Percentiles rank a stretch among this genome's conserved stretches.
Conservation (phyloP, 2,329 filamentous ascomycete genomes). For the Fusarium sarcochroum region DNA sequence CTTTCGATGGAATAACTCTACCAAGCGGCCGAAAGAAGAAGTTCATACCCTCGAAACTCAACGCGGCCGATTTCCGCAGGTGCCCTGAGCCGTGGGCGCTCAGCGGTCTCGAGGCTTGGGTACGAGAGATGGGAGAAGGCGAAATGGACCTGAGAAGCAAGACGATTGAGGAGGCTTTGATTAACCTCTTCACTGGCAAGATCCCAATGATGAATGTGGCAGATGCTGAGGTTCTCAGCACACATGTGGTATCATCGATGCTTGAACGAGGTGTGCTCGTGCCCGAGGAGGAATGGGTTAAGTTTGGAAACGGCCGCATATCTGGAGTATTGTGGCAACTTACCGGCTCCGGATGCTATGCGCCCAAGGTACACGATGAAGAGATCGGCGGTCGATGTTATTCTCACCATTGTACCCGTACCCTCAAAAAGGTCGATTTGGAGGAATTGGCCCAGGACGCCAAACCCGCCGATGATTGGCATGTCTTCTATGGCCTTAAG, state of each 20-base stretch:
- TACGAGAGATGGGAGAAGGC: slow-evolving; percentile 90
- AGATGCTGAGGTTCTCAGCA: slow-evolving; percentile 90
- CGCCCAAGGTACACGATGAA: slow-evolving; percentile 82
- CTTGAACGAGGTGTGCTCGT: slow-evolving; percentile 82
- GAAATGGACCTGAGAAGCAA: slow-evolving; percentile 89
- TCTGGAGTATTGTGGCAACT: slow-evolving; percentile 95
- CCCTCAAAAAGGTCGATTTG: slow-evolving; percentile 93
- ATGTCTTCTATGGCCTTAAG: slow-evolving; percentile 86
- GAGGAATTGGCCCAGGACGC: slow-evolving; percentile 79
- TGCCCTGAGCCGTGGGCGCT: slow-evolving; percentile 94
- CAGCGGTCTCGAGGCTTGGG: slow-evolving; percentile 88
- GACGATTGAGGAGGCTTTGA: slow-evolving; percentile 87
- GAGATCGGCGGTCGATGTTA: slow-evolving; percentile 86
- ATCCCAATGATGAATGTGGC: slow-evolving; percentile 99
- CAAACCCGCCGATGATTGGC: slow-evolving; percentile 83
- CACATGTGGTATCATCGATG: slow-evolving; percentile 84
- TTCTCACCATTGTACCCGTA: slow-evolving; percentile 92
- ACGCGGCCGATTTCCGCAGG: slow-evolving; percentile 82
- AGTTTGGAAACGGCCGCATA: slow-evolving; percentile 84
- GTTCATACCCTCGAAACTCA: slow-evolving; percentile 89
- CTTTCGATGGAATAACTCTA: slow-evolving; percentile 87
- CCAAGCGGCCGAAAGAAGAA: slow-evolving; percentile 84
- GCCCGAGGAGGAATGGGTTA: slow-evolving; percentile 97
- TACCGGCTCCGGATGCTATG: slow-evolving; percentile 92
- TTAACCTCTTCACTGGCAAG: slow-evolving; percentile 92